Evolutionary conservation across 1,284 basidiomycete genomes (phyloP), one percentile per base, ranked within the genome.

Genomic region (Pseudozyma tsukubaensis): DNA sequence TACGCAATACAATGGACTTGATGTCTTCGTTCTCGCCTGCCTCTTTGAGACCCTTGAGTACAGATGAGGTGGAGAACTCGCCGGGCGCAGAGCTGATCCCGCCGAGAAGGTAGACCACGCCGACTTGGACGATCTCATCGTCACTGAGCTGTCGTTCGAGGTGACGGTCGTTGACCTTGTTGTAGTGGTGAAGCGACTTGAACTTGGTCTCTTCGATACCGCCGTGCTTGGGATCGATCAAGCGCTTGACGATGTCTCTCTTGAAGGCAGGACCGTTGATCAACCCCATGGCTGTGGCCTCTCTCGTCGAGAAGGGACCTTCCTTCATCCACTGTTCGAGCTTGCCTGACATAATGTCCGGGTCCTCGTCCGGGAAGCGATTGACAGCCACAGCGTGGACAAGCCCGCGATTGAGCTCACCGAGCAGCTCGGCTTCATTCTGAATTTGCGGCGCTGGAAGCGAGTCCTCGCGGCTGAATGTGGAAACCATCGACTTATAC

Each of bases 91-190:
- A 57, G 43, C 53, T 82, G 59, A 86, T 86, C 3, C 79, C 77
- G 3, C 86, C 85, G 45, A 83, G 73, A 10, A 86, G 72, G 70
- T 86, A 86, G 34, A 86, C 85, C 11, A 86, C 83, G 5, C 85
- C 86, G 21, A 86, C 80, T 21, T 85, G 76, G 39, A 85, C 48
- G 1, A 70, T 71, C 32, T 80, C 73, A 24, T 83, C 83, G 18
- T 84, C 73, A 18, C 66, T 57, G 42, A 79, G 62, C 32, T 63
- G 64, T 53, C 62, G 65, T 59, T 77, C 74, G 75, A 74, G 52
- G 29, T 24, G 13, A n/a, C 64, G 60, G 42, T 72, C 54, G 36
- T 70, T 67, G 54, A 74, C 58, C 54, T 63, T 66, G 54, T 64
- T 67, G 66, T 81, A 81, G 52, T 80, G 78, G 24, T 65, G 45